These are phyloP conservation scores for Alternaria panax DNA, from an alignment of 2,329 filamentous ascomycete genomes.

Conservation along the genomic window DNA sequence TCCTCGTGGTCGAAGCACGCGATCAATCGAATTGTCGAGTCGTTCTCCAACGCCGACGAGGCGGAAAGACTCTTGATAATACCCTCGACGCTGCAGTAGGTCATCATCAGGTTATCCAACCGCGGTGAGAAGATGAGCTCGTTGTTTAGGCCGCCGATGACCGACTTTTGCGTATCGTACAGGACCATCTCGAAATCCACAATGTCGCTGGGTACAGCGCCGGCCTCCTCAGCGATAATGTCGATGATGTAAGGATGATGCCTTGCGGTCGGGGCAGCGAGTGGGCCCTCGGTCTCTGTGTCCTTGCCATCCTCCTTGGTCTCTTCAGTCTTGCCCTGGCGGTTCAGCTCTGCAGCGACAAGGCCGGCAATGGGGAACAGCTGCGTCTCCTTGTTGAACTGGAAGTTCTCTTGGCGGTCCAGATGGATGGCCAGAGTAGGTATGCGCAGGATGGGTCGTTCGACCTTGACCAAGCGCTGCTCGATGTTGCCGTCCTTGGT, in stretches of 20 bases:
- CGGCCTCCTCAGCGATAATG: slow-evolving; percentile 81
- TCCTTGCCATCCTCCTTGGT: slow-evolving; percentile 54
- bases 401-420: slow-evolving; percentile 82
- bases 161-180: slow-evolving; percentile 92
- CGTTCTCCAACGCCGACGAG: slow-evolving; percentile 71
- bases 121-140: slow-evolving; percentile 97
- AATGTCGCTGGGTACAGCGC: slow-evolving; percentile 73
- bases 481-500: slow-evolving; percentile 76
- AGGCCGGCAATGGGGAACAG: slow-evolving; percentile 92
- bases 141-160: slow-evolving; percentile 86
- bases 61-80: slow-evolving; percentile 79
- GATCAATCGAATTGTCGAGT: slow-evolving; percentile 85
- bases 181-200: slow-evolving; percentile 96
- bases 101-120: slow-evolving; percentile 95
- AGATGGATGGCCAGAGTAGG: slow-evolving; percentile 95
- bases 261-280: slow-evolving; percentile 78
- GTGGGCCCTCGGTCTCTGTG: slow-evolving; percentile 55
- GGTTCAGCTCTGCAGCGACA: slow-evolving; percentile 86
- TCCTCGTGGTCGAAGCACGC: slow-evolving; percentile 98
- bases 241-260: slow-evolving; percentile 90
- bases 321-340: slow-evolving; percentile 64
- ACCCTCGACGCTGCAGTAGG: slow-evolving; percentile 87
- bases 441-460: slow-evolving; percentile 88
- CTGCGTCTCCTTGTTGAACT: slow-evolving; percentile 97
- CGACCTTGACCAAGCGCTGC: slow-evolving; percentile 87